Conservation (phyloP, 805 yeast genomes). For the Metschnikowia matae region DNA sequence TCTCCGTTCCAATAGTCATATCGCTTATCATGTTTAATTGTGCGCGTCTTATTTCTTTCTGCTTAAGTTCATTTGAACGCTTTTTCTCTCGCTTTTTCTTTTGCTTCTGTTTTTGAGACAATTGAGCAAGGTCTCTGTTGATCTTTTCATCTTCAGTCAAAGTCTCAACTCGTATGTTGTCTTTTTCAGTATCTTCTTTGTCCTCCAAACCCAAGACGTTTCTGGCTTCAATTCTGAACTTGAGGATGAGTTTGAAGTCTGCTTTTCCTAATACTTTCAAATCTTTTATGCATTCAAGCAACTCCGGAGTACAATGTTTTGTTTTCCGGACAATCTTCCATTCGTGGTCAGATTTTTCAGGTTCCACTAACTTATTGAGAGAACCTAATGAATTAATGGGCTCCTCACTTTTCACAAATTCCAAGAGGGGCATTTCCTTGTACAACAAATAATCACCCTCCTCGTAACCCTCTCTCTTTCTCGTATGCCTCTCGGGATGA, state of each 20-base stretch:
- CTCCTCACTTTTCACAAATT: slow-evolving; percentile 75
- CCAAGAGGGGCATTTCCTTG: slow-evolving; percentile 70
- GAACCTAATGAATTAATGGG: slow-evolving; percentile 81
- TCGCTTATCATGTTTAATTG: slow-evolving; percentile 96
- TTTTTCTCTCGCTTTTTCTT: slow-evolving; percentile 78
- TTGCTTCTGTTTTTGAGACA: slow-evolving; percentile 66
- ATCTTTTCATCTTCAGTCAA: slow-evolving; percentile 86
- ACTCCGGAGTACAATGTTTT: slow-evolving; percentile 74
- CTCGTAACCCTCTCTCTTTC: slow-evolving; percentile 95
- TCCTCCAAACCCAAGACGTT: slow-evolving; percentile 66
- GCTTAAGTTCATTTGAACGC: slow-evolving; percentile 74
- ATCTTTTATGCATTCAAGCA: slow-evolving; percentile 82
- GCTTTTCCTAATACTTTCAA: slow-evolving; percentile 90
- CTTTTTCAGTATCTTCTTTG: slow-evolving; percentile 44
- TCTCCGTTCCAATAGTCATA: slow-evolving; percentile 89
- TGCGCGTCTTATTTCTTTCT: slow-evolving; percentile 83
- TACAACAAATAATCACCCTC: slow-evolving; percentile 79
- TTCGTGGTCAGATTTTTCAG: slow-evolving; percentile 53
- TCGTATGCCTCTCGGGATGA: slow-evolving; percentile 87
- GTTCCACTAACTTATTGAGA: slow-evolving; percentile 61
- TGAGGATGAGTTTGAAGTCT: slow-evolving; percentile 80
- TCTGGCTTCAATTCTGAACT: slow-evolving; percentile 87
- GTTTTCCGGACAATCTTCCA: slow-evolving; percentile 69
- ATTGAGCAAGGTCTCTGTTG: slow-evolving; percentile 74
- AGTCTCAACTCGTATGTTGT: slow-evolving; percentile 60